Percentiles rank a stretch among this genome's conserved stretches.
phyloP scores from a whole-genome alignment of 495 filamentous ascomycete genomes.

The Penicillium longicatenatum region DNA sequence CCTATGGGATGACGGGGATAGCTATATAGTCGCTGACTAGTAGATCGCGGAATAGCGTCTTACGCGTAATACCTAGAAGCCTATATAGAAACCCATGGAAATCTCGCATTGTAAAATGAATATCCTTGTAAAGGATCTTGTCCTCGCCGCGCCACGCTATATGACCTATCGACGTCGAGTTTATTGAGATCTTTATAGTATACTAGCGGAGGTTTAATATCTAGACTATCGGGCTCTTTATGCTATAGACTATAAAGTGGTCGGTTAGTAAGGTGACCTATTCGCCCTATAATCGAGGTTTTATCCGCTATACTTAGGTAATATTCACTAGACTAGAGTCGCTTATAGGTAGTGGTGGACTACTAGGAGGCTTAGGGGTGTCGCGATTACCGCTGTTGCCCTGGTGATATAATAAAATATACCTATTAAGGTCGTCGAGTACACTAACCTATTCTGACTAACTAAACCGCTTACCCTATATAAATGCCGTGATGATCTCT shows the following conservation, averaged over 20 bases:
- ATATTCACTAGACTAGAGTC: too few species aligned
- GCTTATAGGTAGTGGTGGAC: too few species aligned
- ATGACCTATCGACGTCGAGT: neutral
- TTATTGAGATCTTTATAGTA: neutral
- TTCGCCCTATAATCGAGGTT: neutral
- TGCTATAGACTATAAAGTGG: neutral
- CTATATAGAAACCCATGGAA: neutral
- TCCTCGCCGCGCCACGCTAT: neutral
- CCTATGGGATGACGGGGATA: neutral
- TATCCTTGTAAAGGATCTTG: neutral
- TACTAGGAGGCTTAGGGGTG: too few species aligned
- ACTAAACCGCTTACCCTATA: too few species aligned
- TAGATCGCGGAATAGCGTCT: neutral
- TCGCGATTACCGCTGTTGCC: too few species aligned
- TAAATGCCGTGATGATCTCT: too few species aligned
- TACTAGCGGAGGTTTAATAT: neutral
- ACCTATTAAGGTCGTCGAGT: too few species aligned
- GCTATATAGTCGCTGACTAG: neutral
- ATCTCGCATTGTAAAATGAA: neutral
- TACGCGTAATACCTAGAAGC: neutral
- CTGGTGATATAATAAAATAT: too few species aligned
- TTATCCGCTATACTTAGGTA: too few species aligned
- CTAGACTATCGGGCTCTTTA: neutral
- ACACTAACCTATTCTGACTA: too few species aligned
- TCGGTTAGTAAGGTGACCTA: neutral